phyloP scores from a whole-genome alignment of 768 basidiomycete species.

The Vararia minispora region DNA sequence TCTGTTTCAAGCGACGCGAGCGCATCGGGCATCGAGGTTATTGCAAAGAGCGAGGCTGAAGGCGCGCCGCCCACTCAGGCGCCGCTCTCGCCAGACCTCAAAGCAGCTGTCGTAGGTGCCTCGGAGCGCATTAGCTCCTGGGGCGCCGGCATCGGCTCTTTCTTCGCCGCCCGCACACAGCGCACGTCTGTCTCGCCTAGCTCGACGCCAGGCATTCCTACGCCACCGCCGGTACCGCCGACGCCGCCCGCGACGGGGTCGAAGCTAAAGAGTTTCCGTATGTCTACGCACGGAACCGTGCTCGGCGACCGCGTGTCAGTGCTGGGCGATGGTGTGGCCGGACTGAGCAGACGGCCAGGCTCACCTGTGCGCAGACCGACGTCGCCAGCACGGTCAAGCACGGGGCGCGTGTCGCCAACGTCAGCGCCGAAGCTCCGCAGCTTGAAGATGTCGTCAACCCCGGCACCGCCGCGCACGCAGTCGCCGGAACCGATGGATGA shows the following conservation, averaged over 20 bases:
- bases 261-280: too few relatives aligned
- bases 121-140: constrained; percentile 11
- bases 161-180: constrained; percentile 9
- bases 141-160: constrained; percentile 13
- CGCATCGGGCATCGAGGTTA: constrained; percentile 17
- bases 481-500: too few relatives aligned
- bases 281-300: too few relatives aligned
- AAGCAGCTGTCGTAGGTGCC: constrained; percentile 6
- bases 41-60: constrained; percentile 21
- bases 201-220: not conserved
- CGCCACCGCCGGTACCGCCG: not conserved
- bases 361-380: too few relatives aligned
- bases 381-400: too few relatives aligned
- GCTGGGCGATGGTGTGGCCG: too few relatives aligned
- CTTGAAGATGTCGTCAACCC: too few relatives aligned
- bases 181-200: constrained; percentile 9
- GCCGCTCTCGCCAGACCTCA: constrained; percentile 15
- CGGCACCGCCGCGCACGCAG: too few relatives aligned
- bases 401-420: too few relatives aligned
- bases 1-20: constrained; percentile 10
- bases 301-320: too few relatives aligned
- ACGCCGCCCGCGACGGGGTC: not conserved
- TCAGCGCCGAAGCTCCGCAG: too few relatives aligned
- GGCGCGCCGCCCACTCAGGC: constrained; percentile 1
- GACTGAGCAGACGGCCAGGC: too few relatives aligned